phyloP scores from a whole-genome alignment of 108 stramenopile genomes.

The Pseudonitzschia delicatissima region DNA sequence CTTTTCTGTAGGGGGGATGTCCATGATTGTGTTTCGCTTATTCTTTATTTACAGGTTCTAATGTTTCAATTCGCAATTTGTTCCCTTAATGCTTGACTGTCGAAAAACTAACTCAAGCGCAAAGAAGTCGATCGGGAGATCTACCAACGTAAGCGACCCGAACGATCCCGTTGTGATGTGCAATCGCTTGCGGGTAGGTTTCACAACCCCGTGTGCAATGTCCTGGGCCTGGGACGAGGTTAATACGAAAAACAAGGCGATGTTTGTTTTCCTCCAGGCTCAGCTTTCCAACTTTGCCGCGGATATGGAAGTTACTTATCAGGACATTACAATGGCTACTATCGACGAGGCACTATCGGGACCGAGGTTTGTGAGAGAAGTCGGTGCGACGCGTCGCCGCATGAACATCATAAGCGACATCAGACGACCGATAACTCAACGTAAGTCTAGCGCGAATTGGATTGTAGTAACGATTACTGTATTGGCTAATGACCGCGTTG shows the following conservation, averaged over 20 bases:
- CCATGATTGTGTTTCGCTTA: too few relatives aligned
- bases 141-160: not conserved
- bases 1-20: not conserved
- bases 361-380: not conserved
- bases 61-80: too few relatives aligned
- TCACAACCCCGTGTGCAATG: not conserved
- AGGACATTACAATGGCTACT: conserved; percentile 5
- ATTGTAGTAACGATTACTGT: too few relatives aligned
- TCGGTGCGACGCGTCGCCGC: conserved; percentile 2
- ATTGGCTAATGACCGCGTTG: too few relatives aligned
- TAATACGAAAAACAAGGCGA: not conserved
- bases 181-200: not conserved
- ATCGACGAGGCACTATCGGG: not conserved
- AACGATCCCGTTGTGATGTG: not conserved
- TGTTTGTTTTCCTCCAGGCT: conserved; percentile 38
- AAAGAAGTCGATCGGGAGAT: not conserved
- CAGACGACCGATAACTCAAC: not conserved
- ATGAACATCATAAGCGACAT: conserved; percentile 7
- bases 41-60: too few relatives aligned
- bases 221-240: not conserved
- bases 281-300: not conserved
- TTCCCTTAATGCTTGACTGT: too few relatives aligned
- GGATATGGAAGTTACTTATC: not conserved
- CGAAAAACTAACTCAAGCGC: not conserved
- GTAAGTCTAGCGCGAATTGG: not conserved